Evolutionary conservation across 2,329 filamentous ascomycete species (phyloP).

Genomic region (Calonectria honghensis): DNA sequence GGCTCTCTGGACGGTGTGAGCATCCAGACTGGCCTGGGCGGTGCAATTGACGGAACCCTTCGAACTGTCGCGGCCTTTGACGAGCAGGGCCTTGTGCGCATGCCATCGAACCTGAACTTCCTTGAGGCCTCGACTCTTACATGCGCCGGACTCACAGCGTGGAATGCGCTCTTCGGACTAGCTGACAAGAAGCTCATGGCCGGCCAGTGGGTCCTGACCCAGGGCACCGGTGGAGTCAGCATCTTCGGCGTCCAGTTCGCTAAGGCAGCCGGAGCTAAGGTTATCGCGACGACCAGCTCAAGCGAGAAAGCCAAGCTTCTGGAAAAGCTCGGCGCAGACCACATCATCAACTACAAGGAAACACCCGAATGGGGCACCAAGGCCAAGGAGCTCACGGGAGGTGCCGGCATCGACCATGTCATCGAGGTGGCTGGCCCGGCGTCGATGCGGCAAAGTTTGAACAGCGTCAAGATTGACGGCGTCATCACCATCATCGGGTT

Average conservation of each 20-base stretch:
- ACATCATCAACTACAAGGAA: slow-evolving; percentile 71
- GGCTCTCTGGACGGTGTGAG: slow-evolving; percentile 62
- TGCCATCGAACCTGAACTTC: slow-evolving; percentile 73
- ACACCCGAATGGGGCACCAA: slow-evolving; percentile 67
- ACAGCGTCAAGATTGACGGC: slow-evolving; percentile 67
- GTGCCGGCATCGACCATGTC: slow-evolving; percentile 67
- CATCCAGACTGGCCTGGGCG: slow-evolving; percentile 77
- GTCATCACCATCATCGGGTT: slow-evolving; percentile 65
- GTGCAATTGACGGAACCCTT: slow-evolving; percentile 79
- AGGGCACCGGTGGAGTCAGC: slow-evolving; percentile 82
- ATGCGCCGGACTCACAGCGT: slow-evolving; percentile 78
- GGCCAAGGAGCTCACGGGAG: slow-evolving; percentile 65
- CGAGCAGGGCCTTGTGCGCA: slow-evolving; percentile 79
- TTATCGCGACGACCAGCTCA: slow-evolving; percentile 70
- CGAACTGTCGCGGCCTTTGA: slow-evolving; percentile 80
- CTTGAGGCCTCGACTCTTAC: slow-evolving; percentile 74
- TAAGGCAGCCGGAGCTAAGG: slow-evolving; percentile 68
- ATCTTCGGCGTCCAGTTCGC: slow-evolving; percentile 79
- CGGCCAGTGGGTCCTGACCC: slow-evolving; percentile 77
- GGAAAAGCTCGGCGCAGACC: slow-evolving; percentile 68
- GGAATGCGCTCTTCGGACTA: slow-evolving; percentile 79
- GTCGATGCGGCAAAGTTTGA: slow-evolving; percentile 67
- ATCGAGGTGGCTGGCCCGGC: slow-evolving; percentile 68
- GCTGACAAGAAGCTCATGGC: slow-evolving; percentile 67
- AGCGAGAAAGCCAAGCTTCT: slow-evolving; percentile 65